These are phyloP conservation scores for Pichia terricola DNA, from an alignment of 1,139 yeast genomes.

Conservation along the genomic window DNA sequence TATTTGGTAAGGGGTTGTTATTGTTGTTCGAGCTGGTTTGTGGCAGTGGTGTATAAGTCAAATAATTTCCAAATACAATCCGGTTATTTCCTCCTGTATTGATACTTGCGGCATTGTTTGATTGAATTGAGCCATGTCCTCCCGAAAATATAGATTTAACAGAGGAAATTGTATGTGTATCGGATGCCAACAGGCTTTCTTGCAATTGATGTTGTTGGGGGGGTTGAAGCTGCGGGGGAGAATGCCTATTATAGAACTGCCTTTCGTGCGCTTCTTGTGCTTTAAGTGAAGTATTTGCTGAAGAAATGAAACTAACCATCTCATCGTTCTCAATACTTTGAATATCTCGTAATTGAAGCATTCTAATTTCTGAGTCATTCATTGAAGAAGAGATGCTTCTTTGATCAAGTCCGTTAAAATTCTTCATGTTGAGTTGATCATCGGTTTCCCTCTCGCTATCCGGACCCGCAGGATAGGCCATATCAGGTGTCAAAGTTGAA, in stretches of 20 bases:
- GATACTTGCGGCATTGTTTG: not conserved
- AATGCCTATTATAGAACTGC: conserved; percentile 3
- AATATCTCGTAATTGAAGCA: not conserved
- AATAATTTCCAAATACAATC: not conserved
- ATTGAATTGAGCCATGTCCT: not conserved
- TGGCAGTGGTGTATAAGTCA: not conserved
- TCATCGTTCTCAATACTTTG: conserved; percentile 6
- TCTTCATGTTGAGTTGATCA: too few species aligned
- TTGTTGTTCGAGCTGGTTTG: not conserved
- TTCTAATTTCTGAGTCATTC: not conserved
- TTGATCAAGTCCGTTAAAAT: too few species aligned
- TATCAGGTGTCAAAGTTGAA: too few species aligned
- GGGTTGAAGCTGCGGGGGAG: too few species aligned
- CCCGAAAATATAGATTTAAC: conserved; percentile 6
- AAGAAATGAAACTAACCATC: conserved; percentile 5
- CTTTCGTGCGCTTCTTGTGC: conserved; percentile 4
- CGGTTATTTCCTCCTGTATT: not conserved
- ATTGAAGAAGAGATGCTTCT: too few species aligned
- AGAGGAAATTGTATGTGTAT: conserved; percentile 4
- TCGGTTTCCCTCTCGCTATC: not conserved
- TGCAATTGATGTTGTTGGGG: not conserved
- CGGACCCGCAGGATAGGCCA: too few species aligned
- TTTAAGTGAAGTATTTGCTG: conserved; percentile 4
- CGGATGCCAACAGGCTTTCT: not conserved
- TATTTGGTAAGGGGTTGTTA: not conserved